Evolutionary conservation across 345 rosid genomes (phyloP), one percentile per base, ranked within the genome.

Genomic region (Murraya paniculata): DNA sequence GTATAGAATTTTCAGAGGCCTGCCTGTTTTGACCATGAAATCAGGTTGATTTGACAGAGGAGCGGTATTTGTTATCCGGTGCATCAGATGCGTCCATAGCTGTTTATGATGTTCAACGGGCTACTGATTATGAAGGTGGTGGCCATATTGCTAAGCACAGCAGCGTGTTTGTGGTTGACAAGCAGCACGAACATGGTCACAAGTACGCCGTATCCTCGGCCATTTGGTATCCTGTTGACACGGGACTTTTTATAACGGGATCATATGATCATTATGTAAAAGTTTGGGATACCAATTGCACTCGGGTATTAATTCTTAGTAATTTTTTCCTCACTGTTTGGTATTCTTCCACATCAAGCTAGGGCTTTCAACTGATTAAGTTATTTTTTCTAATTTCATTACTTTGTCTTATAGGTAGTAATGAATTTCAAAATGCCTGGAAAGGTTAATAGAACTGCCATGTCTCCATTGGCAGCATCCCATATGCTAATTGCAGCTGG

Each of bases 21-120:
- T 67, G 16, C 65, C 4, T 75, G 80, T 78, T 72, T 80, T 85
- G 78, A 79, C 84, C 62, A 67, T 79, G 78, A 68, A 73, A 82
- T 82, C 93, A 95, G 99, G 94, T 92, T 84, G 99, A 95, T 89
- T 88, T 90, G 89, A 91, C 94, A 31, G 98, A 95, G 82, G 94
- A 95, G 64, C 84, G 98, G 41, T 94, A 92, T 80, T 75, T 96
- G 83, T 81, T 96, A 77, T 90, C 99, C 2, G 93, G 88, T 73
- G 92, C 98, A 62, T 87, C 98, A 13, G 98, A 96, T 89, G 94
- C 91, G 45, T 96, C 99, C 1, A 89, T 88, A 72, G 93, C 97
- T 35, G 91, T 92, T 48, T 96, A 82, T 71, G 97, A 94, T 79
- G 80, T 92, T 72, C 97, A 92, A 73, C 88, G 86, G 35, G 82